Conservation (phyloP, 164 flowering plant genomes). For the Vitis cinerea region DNA sequence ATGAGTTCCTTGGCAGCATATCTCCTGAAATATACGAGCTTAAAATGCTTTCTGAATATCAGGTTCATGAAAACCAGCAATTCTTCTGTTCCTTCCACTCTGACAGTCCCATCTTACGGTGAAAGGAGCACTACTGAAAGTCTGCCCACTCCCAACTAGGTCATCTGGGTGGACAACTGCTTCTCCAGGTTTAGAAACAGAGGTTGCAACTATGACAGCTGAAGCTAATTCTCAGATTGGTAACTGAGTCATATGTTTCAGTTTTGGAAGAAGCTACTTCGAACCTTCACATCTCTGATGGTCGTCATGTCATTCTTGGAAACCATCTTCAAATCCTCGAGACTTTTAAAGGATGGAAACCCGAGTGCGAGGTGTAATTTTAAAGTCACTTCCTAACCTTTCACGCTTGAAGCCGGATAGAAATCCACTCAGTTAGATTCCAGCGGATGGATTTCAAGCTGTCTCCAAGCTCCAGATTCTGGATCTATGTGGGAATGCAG, state of each 20-base stretch:
- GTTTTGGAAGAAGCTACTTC: constrained; percentile 11
- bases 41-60: constrained; percentile 38
- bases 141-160: too few species aligned
- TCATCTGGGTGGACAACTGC: too few species aligned
- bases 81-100: too few species aligned
- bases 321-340: constrained; percentile 46
- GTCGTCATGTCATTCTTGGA: constrained; percentile 46
- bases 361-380: too few species aligned
- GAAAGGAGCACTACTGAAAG: too few species aligned
- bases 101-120: too few species aligned
- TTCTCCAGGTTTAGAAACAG: constrained; percentile 10
- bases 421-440: too few species aligned
- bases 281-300: constrained; percentile 16
- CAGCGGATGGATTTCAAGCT: too few species aligned
- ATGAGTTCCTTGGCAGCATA: constrained; percentile 29
- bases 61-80: constrained; percentile 32
- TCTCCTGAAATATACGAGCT: constrained; percentile 35
- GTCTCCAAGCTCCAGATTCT: too few species aligned
- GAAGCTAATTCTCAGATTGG: constrained; percentile 16
- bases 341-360: constrained; percentile 21
- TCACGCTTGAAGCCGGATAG: too few species aligned
- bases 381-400: too few species aligned
- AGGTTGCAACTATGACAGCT: constrained; percentile 6
- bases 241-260: constrained; percentile 12
- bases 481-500: too few species aligned